Percentiles rank a stretch among this genome's conserved stretches.
Evolutionary conservation across 164 flowering plant species (phyloP).

Genomic region (grape (Vitis vinifera)): ASM3070453v1 NC_081820.1:14149501-14150000

Average conservation of each 20-base stretch:
- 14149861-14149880: conserved; percentile 11
- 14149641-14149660: too few relatives aligned
- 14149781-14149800: conserved; percentile 14
- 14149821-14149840: conserved; percentile 9
- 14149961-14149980: not conserved
- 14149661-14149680: too few relatives aligned
- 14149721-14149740: conserved; percentile 3
- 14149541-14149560: too few relatives aligned
- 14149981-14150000: too few relatives aligned
- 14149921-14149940: conserved; percentile 15
- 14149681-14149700: too few relatives aligned
- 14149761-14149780: conserved; percentile 1
- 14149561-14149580: too few relatives aligned
- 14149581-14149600: too few relatives aligned
- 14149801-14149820: conserved; percentile 11
- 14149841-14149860: conserved; percentile 15
- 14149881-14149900: conserved; percentile 13
- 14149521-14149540: too few relatives aligned
- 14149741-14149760: not conserved
- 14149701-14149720: conserved; percentile 15
- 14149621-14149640: too few relatives aligned
- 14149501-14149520: too few relatives aligned
- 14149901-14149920: conserved; percentile 16
- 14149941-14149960: too few relatives aligned
- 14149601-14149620: too few relatives aligned